Evolutionary conservation across 169 alveolate species (phyloP).

Genomic region (Plasmodium vivax): DNA sequence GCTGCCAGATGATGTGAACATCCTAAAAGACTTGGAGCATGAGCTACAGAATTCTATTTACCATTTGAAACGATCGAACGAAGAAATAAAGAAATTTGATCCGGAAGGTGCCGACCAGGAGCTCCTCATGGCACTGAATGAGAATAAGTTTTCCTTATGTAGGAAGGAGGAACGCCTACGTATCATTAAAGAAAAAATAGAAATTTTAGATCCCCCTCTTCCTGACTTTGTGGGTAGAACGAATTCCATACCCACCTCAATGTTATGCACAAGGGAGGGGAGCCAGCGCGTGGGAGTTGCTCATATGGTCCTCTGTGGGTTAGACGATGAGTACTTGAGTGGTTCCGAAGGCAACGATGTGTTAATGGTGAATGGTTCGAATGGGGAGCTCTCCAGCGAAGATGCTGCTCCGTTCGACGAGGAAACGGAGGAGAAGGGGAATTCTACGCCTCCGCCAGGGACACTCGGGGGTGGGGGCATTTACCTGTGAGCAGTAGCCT

Average conservation of each 20-base stretch:
- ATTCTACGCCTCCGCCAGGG: not conserved
- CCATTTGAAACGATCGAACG: slow-evolving; percentile 62
- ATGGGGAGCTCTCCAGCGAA: not conserved
- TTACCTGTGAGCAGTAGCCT: not conserved
- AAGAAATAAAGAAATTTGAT: slow-evolving; percentile 51
- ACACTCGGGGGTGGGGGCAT: slow-evolving; percentile 1
- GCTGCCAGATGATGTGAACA: slow-evolving; percentile 54
- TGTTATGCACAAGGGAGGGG: not conserved
- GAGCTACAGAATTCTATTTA: slow-evolving; percentile 59
- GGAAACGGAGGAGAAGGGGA: not conserved
- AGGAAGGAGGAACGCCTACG: slow-evolving; percentile 44
- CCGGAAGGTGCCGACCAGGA: slow-evolving; percentile 55
- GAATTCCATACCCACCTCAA: not conserved
- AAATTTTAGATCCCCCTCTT: not conserved
- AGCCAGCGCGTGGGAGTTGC: not conserved
- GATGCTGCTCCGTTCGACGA: not conserved
- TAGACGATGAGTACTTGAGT: not conserved
- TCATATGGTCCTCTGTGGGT: not conserved
- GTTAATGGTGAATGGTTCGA: not conserved
- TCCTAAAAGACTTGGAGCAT: slow-evolving; percentile 54
- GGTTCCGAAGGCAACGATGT: not conserved
- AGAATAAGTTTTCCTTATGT: slow-evolving; percentile 45
- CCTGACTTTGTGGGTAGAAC: not conserved
- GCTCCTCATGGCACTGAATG: slow-evolving; percentile 63
- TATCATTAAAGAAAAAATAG: slow-evolving; percentile 24